phyloP scores from a whole-genome alignment of 2,329 filamentous ascomycete genomes.

The Byssothecium circinans region DNA sequence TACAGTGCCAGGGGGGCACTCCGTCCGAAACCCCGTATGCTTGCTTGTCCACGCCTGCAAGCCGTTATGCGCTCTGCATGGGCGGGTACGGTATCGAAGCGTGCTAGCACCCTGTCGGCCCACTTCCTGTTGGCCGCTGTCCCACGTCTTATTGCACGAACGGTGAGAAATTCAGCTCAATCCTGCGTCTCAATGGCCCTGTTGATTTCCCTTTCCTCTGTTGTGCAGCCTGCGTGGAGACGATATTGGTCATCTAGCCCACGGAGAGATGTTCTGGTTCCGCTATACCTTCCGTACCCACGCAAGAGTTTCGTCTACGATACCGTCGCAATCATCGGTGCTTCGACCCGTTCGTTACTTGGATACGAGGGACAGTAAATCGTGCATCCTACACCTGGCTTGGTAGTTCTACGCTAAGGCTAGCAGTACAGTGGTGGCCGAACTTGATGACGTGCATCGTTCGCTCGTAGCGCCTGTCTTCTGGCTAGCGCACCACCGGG shows the following conservation, averaged over 20 bases:
- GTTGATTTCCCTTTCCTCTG: constrained; percentile 13
- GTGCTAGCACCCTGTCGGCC: constrained; percentile 6
- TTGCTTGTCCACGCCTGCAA: constrained; percentile 6
- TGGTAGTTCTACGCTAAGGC: constrained; percentile 1
- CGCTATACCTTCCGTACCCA: not conserved
- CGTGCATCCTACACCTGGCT: not conserved
- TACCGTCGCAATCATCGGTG: not conserved
- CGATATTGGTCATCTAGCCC: constrained; percentile 6
- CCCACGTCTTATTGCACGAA: constrained; percentile 14
- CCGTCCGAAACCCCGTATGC: constrained; percentile 13
- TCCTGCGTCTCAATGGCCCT: constrained; percentile 16
- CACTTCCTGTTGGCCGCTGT: constrained; percentile 9
- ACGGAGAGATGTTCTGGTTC: not conserved
- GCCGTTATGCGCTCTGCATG: constrained; percentile 19
- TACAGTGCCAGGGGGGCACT: too few species aligned
- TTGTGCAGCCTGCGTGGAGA: constrained; percentile 7
- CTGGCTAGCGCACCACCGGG: not conserved
- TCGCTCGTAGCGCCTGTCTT: not conserved
- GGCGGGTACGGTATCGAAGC: constrained; percentile 15
- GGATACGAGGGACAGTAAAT: not conserved
- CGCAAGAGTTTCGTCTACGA: not conserved
- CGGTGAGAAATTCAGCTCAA: constrained; percentile 20
- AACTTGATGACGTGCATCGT: constrained; percentile 31
- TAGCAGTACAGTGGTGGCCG: constrained; percentile 13
- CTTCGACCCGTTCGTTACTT: not conserved